A percentile compares a stretch with the other conserved stretches of the same genome.
These are phyloP conservation scores for Globisporangium spinosum DNA, from an alignment of 352 stramenopile genomes.

Conservation along the genomic window DNA sequence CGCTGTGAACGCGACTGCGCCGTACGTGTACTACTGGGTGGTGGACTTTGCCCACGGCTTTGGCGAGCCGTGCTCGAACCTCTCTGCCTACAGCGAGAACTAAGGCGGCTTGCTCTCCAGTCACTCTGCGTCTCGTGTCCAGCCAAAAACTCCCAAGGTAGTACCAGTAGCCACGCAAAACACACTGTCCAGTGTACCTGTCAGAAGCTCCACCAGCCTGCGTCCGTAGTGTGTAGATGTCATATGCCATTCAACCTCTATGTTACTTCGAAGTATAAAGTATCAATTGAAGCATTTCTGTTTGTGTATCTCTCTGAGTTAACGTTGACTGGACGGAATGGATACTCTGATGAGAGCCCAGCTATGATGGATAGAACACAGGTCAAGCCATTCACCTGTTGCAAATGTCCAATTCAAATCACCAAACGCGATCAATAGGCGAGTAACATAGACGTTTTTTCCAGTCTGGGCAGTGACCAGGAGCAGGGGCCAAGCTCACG, in stretches of 20 bases:
- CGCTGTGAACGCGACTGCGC: conserved; percentile 18
- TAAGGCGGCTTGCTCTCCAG: not conserved
- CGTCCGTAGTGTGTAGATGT: not conserved
- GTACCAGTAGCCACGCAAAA: not conserved
- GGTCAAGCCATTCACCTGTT: not conserved
- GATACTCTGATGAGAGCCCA: not conserved
- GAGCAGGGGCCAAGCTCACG: too few species aligned
- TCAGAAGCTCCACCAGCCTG: not conserved
- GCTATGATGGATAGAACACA: too few species aligned
- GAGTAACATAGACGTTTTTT: not conserved
- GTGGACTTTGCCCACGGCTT: conserved; percentile 20
- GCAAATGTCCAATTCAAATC: not conserved
- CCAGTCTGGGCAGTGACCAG: not conserved
- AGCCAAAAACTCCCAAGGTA: not conserved
- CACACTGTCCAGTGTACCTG: not conserved
- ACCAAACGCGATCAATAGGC: not conserved
- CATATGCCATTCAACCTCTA: not conserved
- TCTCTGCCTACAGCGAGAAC: not conserved
- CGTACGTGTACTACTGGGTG: conserved; percentile 27
- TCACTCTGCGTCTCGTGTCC: not conserved
- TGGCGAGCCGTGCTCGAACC: conserved; percentile 7
- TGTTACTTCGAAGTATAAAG: not conserved
- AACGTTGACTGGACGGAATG: not conserved
- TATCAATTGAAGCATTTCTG: not conserved
- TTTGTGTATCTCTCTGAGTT: not conserved